phyloP scores from a whole-genome alignment of 768 basidiomycete genomes.

The Cyclocybe cylindracea region DNA sequence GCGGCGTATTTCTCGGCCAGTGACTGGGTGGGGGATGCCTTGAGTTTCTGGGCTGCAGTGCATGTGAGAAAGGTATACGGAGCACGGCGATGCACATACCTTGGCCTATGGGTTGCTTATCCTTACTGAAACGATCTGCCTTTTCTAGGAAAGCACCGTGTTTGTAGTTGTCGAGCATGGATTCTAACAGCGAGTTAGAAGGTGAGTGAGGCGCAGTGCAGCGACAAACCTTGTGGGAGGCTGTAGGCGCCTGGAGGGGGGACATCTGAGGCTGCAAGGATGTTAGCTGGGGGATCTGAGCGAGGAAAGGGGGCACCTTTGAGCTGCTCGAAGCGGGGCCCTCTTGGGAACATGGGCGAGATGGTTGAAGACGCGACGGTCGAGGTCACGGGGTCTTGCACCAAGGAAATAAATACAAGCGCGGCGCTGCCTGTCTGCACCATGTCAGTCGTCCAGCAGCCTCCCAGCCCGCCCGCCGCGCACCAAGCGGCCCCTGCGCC shows the following conservation, averaged over 20 bases:
- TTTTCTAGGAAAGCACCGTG: conserved; percentile 62
- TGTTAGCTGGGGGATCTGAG: conserved; percentile 1
- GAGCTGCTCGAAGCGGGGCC: conserved; percentile 43
- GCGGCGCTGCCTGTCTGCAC: too few species aligned
- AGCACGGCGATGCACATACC: conserved; percentile 31
- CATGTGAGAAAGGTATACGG: not conserved
- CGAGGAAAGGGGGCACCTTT: conserved; percentile 30
- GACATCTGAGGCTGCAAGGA: conserved; percentile 42
- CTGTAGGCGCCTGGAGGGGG: conserved; percentile 56
- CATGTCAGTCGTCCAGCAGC: too few species aligned
- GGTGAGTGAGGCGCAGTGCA: not conserved
- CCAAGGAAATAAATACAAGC: too few species aligned
- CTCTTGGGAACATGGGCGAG: conserved; percentile 45
- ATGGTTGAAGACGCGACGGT: conserved; percentile 17
- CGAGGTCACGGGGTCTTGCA: conserved; percentile 12
- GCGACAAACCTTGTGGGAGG: conserved; percentile 34
- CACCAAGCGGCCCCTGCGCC: conserved; percentile 2
- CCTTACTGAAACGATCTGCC: conserved; percentile 48
- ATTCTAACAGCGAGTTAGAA: conserved; percentile 27
- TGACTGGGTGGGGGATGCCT: conserved; percentile 22
- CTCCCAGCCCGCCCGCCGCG: not conserved
- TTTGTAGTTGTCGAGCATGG: conserved; percentile 53
- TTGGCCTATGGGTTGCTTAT: conserved; percentile 40
- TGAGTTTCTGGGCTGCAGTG: conserved; percentile 20
- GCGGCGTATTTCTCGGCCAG: conserved; percentile 49